A percentile compares a stretch with the other conserved stretches of the same genome.
These are phyloP conservation scores for Russula griseocarnosa DNA, from an alignment of 768 basidiomycete species.

Conservation along the genomic window DNA sequence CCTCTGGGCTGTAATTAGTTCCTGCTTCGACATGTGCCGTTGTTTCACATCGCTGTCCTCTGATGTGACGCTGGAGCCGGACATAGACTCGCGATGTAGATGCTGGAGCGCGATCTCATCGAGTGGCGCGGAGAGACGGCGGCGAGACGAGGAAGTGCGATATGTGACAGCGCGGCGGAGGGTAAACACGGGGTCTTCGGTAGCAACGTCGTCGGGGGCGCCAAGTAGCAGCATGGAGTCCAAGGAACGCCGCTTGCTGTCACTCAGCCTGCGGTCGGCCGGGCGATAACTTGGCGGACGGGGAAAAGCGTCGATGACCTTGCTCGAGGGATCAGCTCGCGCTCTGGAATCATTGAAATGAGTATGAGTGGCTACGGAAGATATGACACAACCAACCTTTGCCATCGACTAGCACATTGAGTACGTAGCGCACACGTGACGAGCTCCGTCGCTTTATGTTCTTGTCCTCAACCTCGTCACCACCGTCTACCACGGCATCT, in stretches of 20 bases:
- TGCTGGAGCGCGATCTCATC: slow-evolving; percentile 81
- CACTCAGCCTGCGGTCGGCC: slow-evolving; percentile 54
- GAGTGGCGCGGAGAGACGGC: slow-evolving; percentile 69
- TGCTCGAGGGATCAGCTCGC: slow-evolving; percentile 72
- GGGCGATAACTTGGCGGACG: slow-evolving; percentile 68
- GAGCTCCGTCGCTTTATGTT: slow-evolving; percentile 74
- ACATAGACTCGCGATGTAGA: slow-evolving; percentile 60
- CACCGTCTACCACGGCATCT: slow-evolving; percentile 98
- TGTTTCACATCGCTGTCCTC: slow-evolving; percentile 45
- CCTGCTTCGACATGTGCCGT: slow-evolving; percentile 60
- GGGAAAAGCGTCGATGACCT: slow-evolving; percentile 77
- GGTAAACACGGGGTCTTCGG: slow-evolving; percentile 86
- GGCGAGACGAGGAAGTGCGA: slow-evolving; percentile 63
- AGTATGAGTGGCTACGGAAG: slow-evolving; percentile 1
- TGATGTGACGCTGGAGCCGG: slow-evolving; percentile 54
- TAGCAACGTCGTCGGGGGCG: slow-evolving; percentile 63
- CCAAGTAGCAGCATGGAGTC: slow-evolving; percentile 75
- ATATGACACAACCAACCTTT: slow-evolving; percentile 50
- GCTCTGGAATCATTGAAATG: slow-evolving; percentile 48
- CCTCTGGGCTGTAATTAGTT: slow-evolving; percentile 91
- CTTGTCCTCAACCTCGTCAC: slow-evolving; percentile 97
- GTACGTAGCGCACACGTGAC: slow-evolving; percentile 75
- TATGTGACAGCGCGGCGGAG: slow-evolving; percentile 79
- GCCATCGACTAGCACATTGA: slow-evolving; percentile 55
- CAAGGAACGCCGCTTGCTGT: slow-evolving; percentile 78